Conservation (phyloP, 2,329 filamentous ascomycete genomes). For the Lachnellula suecica region DNA sequence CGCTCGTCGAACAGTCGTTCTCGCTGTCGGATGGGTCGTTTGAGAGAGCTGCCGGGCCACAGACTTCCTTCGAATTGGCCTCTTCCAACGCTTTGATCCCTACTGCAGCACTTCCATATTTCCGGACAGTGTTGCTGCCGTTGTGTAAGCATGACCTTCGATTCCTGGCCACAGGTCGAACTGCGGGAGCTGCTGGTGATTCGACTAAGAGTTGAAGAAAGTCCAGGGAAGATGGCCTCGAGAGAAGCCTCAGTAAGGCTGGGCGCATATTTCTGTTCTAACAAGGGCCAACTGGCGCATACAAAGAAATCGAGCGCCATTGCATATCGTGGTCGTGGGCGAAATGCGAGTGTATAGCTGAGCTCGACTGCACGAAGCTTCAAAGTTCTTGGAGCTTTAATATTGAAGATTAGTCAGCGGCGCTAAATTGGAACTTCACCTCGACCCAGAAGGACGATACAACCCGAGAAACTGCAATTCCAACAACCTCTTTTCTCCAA, state of each 20-base stretch:
- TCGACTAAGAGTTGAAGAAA: constrained; percentile 24
- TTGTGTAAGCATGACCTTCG: not conserved
- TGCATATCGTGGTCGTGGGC: constrained; percentile 16
- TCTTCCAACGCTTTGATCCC: too few relatives aligned
- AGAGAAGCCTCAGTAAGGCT: constrained; percentile 30
- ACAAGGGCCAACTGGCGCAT: constrained; percentile 11
- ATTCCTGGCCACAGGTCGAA: not conserved
- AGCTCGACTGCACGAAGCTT: not conserved
- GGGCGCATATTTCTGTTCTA: constrained; percentile 25
- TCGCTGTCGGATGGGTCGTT: too few relatives aligned
- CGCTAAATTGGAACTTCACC: too few relatives aligned
- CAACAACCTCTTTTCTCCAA: constrained; percentile 9
- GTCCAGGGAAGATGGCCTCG: constrained; percentile 29
- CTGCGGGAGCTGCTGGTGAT: not conserved
- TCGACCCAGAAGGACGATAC: too few relatives aligned
- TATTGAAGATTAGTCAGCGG: too few relatives aligned
- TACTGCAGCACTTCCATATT: too few relatives aligned
- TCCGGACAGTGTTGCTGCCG: too few relatives aligned
- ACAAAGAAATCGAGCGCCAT: constrained; percentile 15
- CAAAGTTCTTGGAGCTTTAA: too few relatives aligned
- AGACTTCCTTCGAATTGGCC: too few relatives aligned
- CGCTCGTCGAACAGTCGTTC: too few relatives aligned
- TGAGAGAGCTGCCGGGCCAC: too few relatives aligned
- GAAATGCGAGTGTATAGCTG: not conserved
- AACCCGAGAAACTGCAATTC: constrained; percentile 7